These are phyloP conservation scores for Alternaria gansuensis DNA, from an alignment of 2,329 filamentous ascomycete species.

Conservation along the genomic window DNA sequence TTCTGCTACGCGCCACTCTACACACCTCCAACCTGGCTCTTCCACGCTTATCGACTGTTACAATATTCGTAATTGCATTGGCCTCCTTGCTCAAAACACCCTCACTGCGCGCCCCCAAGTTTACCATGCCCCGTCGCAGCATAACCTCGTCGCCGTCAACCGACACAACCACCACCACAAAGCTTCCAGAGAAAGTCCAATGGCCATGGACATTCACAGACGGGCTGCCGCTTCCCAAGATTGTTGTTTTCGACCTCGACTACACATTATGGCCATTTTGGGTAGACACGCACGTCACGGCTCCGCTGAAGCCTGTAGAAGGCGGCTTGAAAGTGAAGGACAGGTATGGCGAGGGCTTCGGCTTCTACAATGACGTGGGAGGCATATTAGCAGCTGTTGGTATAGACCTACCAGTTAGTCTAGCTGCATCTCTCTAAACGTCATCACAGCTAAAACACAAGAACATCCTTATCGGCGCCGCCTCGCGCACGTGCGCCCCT, in stretches of 20 bases:
- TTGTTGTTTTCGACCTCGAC: slow-evolving; percentile 94
- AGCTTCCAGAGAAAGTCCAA: slow-evolving; percentile 47
- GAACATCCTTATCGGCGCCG: slow-evolving; percentile 71
- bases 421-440: background rate
- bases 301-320: slow-evolving; percentile 68
- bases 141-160: slow-evolving; percentile 30
- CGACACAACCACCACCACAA: slow-evolving; percentile 46
- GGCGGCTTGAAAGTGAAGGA: slow-evolving; percentile 62
- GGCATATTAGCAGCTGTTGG: slow-evolving; percentile 52
- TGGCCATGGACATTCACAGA: slow-evolving; percentile 68
- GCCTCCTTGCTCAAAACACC: background rate
- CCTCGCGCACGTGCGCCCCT: slow-evolving; percentile 81
- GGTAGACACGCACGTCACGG: slow-evolving; percentile 90
- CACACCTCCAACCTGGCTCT: slow-evolving; percentile 4
- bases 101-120: background rate
- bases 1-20: slow-evolving; percentile 7
- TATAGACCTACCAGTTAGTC: too few species aligned
- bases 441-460: slow-evolving; percentile 53
- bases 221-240: slow-evolving; percentile 76
- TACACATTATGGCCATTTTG: slow-evolving; percentile 99
- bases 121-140: slow-evolving; percentile 45
- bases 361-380: slow-evolving; percentile 59
- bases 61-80: background rate
- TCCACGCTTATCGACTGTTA: background rate
- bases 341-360: slow-evolving; percentile 57